Evolutionary conservation across 169 alveolate species (phyloP), one percentile per base, ranked within the genome.

Genomic region (Cytauxzoon felis): DNA sequence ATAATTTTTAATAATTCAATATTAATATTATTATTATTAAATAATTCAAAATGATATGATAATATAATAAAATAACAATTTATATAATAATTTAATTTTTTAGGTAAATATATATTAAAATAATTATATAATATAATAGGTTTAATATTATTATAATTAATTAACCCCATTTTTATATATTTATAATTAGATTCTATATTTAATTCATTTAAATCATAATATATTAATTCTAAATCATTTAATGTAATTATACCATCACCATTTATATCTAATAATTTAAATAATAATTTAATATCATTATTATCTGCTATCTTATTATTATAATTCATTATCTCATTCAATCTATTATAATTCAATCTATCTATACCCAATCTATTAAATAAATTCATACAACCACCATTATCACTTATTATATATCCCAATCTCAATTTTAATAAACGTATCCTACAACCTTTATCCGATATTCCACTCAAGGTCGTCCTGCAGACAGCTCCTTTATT

Each of bases 361-460:
- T 71, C 82, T 18, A 57, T 9, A 40, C 63, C 63, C 41, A 71
- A 45, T 23, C 78, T 23, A 4, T 66, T 47, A 45, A 71, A 38
- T 23, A 71, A 51, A 13, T 76, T 61, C 5, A 60, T 60, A 27
- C 78, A 76, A 6, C 82, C 82, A 19, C 82, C 82, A 19, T 65
- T 63, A 38, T 71, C 73, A 51, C 53, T 36, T 45, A 65, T n/a
- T 19, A 71, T 48, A 32, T 62, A 49, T 59, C 63, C 70, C 5
- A 71, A 24, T 43, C 27, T 45, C 36, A 71, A 41, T 33, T 30
- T 47, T 29, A 71, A 49, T 47, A 71, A 60, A 18, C 82, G 66
- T 60, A 71, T 71, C n/a, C n/a, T n/a, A n/a, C n/a, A n/a, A n/a
- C n/a, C n/a, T n/a, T n/a, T n/a, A n/a, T n/a, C n/a, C n/a, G n/a